Evolutionary conservation across 139 green algal species (phyloP).

Genomic region (Coccomyxa sp.): DNA sequence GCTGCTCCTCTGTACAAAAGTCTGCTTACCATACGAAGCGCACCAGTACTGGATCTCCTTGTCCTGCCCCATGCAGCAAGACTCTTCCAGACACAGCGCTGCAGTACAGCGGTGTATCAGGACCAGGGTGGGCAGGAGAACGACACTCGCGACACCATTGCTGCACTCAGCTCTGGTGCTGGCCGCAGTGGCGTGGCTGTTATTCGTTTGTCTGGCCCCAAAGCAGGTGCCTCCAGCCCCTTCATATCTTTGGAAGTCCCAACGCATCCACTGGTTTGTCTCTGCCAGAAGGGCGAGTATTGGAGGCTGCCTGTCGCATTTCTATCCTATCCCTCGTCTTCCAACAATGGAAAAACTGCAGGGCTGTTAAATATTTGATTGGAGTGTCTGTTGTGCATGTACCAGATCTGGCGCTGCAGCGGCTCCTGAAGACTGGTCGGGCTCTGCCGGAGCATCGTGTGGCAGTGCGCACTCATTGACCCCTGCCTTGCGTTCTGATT

Average conservation of each 20-base stretch:
- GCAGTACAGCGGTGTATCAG: too few species aligned
- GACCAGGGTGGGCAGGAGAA: neutral
- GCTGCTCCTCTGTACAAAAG: too few species aligned
- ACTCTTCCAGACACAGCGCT: too few species aligned
- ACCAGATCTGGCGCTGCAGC: conserved; percentile 15
- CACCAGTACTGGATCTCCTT: too few species aligned
- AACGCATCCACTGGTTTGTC: neutral
- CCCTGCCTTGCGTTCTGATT: too few species aligned
- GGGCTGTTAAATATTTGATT: neutral
- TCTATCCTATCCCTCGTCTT: neutral
- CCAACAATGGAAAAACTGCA: neutral
- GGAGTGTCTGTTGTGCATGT: neutral
- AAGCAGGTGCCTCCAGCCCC: neutral
- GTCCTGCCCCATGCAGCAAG: too few species aligned
- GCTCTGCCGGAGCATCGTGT: conserved; percentile 10
- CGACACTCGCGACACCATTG: conserved; percentile 36
- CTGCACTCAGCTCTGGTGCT: conserved; percentile 30
- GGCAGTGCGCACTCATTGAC: neutral
- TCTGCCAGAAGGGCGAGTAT: neutral
- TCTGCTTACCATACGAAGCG: too few species aligned
- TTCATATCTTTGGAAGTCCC: neutral
- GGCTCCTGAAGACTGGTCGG: conserved; percentile 1
- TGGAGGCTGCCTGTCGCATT: too few species aligned
- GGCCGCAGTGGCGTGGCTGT: conserved; percentile 39
- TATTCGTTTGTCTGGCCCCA: conserved; percentile 41